These are phyloP conservation scores for Neonectria sp. DNA, from an alignment of 2,329 filamentous ascomycete species.

Conservation along the genomic window DNA sequence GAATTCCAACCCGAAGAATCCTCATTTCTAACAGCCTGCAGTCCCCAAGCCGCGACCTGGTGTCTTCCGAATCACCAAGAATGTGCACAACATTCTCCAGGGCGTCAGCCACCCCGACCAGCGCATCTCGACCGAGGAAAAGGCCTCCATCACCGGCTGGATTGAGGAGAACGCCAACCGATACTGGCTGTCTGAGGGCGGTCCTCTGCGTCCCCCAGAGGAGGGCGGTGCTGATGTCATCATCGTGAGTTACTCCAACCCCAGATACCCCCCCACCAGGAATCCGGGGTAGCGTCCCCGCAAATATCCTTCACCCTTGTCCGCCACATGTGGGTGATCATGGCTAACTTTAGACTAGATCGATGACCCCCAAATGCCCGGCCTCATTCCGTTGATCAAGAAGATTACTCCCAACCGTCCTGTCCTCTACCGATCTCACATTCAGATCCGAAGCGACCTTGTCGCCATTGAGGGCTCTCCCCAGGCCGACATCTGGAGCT, in stretches of 20 bases:
- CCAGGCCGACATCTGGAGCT: slow-evolving; percentile 82
- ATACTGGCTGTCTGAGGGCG: slow-evolving; percentile 80
- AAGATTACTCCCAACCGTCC: slow-evolving; percentile 78
- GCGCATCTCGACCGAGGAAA: slow-evolving; percentile 74
- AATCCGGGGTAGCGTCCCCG: slow-evolving; percentile 18
- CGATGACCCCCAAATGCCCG: slow-evolving; percentile 89
- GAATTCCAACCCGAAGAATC: neutral
- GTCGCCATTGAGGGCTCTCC: slow-evolving; percentile 74
- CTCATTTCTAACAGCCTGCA: slow-evolving; percentile 38
- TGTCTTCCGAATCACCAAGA: slow-evolving; percentile 88
- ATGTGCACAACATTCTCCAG: slow-evolving; percentile 90
- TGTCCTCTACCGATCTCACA: slow-evolving; percentile 86
- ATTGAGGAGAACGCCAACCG: slow-evolving; percentile 80
- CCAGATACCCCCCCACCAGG: neutral
- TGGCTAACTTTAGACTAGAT: slow-evolving; percentile 60
- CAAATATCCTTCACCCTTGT: neutral
- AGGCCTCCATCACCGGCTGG: slow-evolving; percentile 78
- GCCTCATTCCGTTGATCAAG: slow-evolving; percentile 83
- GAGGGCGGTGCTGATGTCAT: slow-evolving; percentile 84
- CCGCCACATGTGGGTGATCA: neutral
- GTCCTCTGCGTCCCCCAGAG: slow-evolving; percentile 74
- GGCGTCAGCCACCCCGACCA: slow-evolving; percentile 78
- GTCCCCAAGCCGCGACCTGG: slow-evolving; percentile 86
- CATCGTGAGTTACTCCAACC: slow-evolving; percentile 63
- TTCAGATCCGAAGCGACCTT: slow-evolving; percentile 84